A percentile compares a stretch with the other conserved stretches of the same genome.
Conservation (phyloP, 208 protist species). For the Acanthamoeba sp. region DNA sequence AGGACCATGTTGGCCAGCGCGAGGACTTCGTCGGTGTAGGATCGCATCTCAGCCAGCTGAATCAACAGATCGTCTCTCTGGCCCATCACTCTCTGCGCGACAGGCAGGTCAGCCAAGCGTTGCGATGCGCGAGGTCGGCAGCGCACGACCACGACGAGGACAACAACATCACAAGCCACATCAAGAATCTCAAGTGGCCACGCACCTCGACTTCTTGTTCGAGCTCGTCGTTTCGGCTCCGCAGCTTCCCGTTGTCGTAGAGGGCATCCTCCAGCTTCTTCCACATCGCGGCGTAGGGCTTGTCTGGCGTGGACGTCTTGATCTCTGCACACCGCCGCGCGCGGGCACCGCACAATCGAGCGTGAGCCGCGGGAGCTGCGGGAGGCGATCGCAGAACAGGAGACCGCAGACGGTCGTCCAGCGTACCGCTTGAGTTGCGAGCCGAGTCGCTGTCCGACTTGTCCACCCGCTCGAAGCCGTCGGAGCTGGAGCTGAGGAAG, state of each 20-base stretch:
- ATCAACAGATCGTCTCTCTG: constrained; percentile 61
- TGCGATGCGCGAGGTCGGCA: no score
- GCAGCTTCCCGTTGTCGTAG: constrained; percentile 44
- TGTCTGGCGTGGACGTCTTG: constrained; percentile 3
- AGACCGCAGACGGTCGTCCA: background rate
- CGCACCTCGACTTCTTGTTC: constrained; percentile 69
- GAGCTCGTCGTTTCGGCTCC: constrained; percentile 16
- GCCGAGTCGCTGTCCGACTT: background rate
- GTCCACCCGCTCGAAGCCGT: background rate
- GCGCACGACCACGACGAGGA: no score
- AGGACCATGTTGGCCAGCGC: constrained; percentile 50
- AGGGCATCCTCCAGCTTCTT: constrained; percentile 65
- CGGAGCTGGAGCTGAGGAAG: constrained; percentile 51
- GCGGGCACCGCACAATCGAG: no score
- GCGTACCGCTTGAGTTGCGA: background rate
- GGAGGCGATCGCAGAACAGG: no score
- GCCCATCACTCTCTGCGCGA: constrained; percentile 16
- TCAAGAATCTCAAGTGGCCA: background rate
- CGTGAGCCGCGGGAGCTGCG: no score
- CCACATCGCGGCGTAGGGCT: constrained; percentile 43
- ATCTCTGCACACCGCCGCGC: no score
- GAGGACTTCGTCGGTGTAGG: constrained; percentile 67
- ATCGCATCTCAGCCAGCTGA: constrained; percentile 64
- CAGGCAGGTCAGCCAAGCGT: no score
- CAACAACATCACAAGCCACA: no score